Evolutionary conservation across 140 eudicot species (phyloP).

Genomic region (Bidens hawaiensis): DNA sequence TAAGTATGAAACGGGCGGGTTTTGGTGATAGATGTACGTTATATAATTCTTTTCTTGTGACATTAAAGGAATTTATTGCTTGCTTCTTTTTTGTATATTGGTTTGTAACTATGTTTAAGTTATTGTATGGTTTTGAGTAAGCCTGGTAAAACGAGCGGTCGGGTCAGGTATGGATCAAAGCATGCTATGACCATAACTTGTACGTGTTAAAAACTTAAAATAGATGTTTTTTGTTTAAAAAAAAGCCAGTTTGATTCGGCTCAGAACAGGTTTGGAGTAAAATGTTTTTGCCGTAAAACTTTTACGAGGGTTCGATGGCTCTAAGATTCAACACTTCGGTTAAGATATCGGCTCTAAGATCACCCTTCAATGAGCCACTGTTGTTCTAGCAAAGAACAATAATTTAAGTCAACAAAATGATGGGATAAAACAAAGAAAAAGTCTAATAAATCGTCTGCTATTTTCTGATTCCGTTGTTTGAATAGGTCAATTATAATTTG

Average conservation of each 20-base stretch:
- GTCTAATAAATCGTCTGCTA: no score
- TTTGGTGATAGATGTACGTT: neutral
- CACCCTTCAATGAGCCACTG: no score
- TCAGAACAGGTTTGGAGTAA: neutral
- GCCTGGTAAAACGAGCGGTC: neutral
- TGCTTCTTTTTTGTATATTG: no score
- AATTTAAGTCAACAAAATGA: no score
- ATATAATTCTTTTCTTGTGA: neutral
- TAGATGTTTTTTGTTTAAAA: neutral
- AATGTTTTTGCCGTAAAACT: neutral
- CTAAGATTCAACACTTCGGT: no score
- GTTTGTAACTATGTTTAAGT: neutral
- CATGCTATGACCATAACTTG: neutral
- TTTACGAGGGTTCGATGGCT: no score
- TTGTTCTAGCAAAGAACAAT: no score
- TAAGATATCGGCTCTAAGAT: no score
- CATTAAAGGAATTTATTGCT: neutral
- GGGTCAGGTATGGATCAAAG: neutral
- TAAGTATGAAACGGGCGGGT: conserved; percentile 14
- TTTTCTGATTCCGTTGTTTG: no score
- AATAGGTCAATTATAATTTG: no score
- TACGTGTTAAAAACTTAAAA: no score
- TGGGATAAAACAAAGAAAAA: no score
- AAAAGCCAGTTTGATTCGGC: neutral
- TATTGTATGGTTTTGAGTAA: neutral